These are phyloP conservation scores for Aechmea fasciata DNA, from an alignment of 176 grass and related monocot genomes.

Conservation along the genomic window DNA sequence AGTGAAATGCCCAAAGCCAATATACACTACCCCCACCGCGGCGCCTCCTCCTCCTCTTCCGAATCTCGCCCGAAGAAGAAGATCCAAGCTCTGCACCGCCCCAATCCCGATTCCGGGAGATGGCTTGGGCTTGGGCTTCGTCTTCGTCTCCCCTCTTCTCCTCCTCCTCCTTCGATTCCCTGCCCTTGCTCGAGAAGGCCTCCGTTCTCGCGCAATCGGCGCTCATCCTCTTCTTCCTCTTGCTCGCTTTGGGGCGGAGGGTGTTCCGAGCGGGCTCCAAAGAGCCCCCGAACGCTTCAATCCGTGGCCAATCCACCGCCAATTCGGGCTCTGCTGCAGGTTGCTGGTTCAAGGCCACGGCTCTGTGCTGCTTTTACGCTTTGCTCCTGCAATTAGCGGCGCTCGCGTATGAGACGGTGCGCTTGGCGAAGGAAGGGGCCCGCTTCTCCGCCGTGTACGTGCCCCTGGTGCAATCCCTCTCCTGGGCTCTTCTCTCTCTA, in stretches of 20 bases:
- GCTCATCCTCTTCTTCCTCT: slow-evolving; percentile 12
- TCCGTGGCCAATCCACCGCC: too few relatives aligned
- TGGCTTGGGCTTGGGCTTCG: too few relatives aligned
- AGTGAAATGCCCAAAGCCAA: slow-evolving; percentile 9
- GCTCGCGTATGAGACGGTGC: slow-evolving; percentile 50
- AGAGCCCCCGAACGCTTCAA: too few relatives aligned
- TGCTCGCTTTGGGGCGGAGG: slow-evolving; percentile 7
- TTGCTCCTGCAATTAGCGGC: slow-evolving; percentile 42
- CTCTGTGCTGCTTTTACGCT: slow-evolving; percentile 48
- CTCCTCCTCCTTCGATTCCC: slow-evolving; percentile 1
- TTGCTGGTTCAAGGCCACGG: slow-evolving; percentile 21
- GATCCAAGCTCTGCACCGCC: slow-evolving; percentile 10
- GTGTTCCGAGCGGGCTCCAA: not conserved
- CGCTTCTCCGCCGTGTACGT: slow-evolving; percentile 26
- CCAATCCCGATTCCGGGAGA: slow-evolving; percentile 3
- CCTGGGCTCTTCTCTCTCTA: slow-evolving; percentile 48
- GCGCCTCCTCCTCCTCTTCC: slow-evolving; percentile 3
- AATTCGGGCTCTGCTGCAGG: too few relatives aligned
- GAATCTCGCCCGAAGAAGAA: slow-evolving; percentile 16
- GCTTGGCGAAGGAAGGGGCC: not conserved
- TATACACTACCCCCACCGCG: not conserved
- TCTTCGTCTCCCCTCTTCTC: not conserved
- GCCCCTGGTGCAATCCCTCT: slow-evolving; percentile 46
- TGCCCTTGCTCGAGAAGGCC: slow-evolving; percentile 9
- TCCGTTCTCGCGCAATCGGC: slow-evolving; percentile 10